Percentiles rank a stretch among this genome's conserved stretches.
Conservation (phyloP, 108 stramenopile species). For the Conticribra weissflogii region DNA sequence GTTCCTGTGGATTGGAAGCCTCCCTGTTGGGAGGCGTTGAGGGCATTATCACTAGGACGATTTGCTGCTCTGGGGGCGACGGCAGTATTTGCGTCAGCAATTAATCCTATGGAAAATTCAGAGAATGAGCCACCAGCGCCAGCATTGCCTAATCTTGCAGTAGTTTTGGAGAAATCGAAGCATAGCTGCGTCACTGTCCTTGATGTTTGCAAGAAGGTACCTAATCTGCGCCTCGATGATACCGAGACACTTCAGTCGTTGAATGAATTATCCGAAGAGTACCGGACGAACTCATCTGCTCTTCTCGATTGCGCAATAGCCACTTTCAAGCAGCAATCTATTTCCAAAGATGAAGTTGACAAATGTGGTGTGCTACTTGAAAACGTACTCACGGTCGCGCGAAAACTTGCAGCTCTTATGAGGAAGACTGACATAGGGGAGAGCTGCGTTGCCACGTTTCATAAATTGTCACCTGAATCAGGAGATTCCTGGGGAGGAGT, state of each 20-base stretch:
- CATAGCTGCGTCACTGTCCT: constrained; percentile 25
- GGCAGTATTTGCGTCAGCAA: constrained; percentile 71
- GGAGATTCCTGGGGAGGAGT: constrained; percentile 81
- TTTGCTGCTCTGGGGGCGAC: constrained; percentile 74
- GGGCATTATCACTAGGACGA: constrained; percentile 62
- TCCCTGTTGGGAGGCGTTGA: constrained; percentile 69
- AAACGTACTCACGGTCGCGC: constrained; percentile 10
- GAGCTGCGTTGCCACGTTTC: constrained; percentile 47
- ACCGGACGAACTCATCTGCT: constrained; percentile 12
- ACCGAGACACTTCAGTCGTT: constrained; percentile 24
- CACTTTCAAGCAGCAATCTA: constrained; percentile 17
- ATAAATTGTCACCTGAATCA: constrained; percentile 79
- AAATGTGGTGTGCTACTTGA: constrained; percentile 29
- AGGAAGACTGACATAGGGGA: constrained; percentile 30
- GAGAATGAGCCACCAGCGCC: constrained; percentile 44
- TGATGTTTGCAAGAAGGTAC: constrained; percentile 42
- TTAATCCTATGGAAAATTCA: constrained; percentile 52
- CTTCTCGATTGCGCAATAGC: constrained; percentile 28
- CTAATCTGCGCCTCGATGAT: constrained; percentile 27
- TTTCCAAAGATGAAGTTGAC: constrained; percentile 24
- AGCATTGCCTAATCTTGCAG: constrained; percentile 26
- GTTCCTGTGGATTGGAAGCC: constrained; percentile 82
- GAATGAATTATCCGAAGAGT: constrained; percentile 19
- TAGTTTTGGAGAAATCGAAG: constrained; percentile 31
- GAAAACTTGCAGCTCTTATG: constrained; percentile 30